Conservation (phyloP, 2,329 filamentous ascomycete species). For the Diaporthe longicolla region DNA sequence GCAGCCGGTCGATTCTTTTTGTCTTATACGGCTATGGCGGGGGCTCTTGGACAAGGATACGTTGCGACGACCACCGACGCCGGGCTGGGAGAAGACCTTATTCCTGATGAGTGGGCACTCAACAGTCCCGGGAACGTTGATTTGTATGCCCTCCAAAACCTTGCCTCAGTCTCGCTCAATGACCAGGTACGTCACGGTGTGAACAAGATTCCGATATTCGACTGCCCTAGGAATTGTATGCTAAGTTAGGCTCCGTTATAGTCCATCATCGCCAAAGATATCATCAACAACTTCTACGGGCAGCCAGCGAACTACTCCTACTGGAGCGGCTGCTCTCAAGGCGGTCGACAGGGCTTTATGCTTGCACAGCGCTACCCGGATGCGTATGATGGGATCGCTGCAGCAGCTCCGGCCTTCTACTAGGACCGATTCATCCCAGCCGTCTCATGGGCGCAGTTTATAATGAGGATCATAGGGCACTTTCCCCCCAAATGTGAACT, state of each 20-base stretch:
- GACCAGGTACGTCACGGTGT: slow-evolving; percentile 35
- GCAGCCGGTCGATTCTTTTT: slow-evolving; percentile 23
- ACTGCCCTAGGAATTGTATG: neutral
- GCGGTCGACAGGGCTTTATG: slow-evolving; percentile 70
- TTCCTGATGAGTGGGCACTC: slow-evolving; percentile 30
- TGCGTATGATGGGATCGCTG: slow-evolving; percentile 71
- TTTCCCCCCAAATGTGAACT: slow-evolving; percentile 61
- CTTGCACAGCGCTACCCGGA: slow-evolving; percentile 66
- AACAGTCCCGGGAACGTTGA: slow-evolving; percentile 44
- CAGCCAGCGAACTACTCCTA: slow-evolving; percentile 60
- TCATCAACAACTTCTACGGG: slow-evolving; percentile 60
- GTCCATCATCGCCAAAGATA: slow-evolving; percentile 55
- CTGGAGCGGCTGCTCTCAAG: slow-evolving; percentile 71
- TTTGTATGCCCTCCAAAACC: slow-evolving; percentile 45
- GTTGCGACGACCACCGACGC: slow-evolving; percentile 48
- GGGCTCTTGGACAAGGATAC: slow-evolving; percentile 46
- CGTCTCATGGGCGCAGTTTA: slow-evolving; percentile 49
- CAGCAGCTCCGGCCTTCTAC: slow-evolving; percentile 59
- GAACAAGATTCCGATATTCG: neutral
- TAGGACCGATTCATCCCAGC: slow-evolving; percentile 54
- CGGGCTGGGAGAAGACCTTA: slow-evolving; percentile 34
- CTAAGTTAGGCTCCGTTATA: neutral
- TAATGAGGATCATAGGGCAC: slow-evolving; percentile 47
- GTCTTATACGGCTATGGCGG: slow-evolving; percentile 43
- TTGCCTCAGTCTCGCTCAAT: slow-evolving; percentile 46